These are phyloP conservation scores for Dendrocalamus sinicus DNA, from an alignment of 176 grass and related monocot genomes.

Conservation along the genomic window DNA sequence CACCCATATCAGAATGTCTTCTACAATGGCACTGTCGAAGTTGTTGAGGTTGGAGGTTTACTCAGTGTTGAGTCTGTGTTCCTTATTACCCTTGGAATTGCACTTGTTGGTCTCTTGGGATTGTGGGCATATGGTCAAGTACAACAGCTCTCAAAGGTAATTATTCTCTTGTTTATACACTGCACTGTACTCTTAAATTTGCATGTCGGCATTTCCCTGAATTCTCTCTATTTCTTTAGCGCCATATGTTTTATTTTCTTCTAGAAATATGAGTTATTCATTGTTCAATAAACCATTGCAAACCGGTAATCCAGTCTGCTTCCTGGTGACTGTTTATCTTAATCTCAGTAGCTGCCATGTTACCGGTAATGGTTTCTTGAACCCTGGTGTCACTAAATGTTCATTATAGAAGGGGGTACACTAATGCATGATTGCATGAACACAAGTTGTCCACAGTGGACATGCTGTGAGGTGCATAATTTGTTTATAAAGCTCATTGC, in stretches of 20 bases:
- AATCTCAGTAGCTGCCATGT: not conserved
- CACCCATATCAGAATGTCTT: slow-evolving; percentile 82
- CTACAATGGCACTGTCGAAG: slow-evolving; percentile 92
- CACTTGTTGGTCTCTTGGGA: slow-evolving; percentile 73
- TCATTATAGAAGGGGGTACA: not conserved
- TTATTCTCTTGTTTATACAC: slow-evolving; percentile 9
- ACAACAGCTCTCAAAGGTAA: slow-evolving; percentile 93
- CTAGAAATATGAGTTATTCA: not conserved
- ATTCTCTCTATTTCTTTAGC: not conserved
- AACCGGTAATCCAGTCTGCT: not conserved
- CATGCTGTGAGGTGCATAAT: not conserved
- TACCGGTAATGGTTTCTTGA: not conserved
- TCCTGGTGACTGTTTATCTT: not conserved
- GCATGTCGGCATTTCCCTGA: not conserved
- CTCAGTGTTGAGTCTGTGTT: slow-evolving; percentile 96
- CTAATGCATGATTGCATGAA: not conserved
- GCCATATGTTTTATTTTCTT: not conserved
- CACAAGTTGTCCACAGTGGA: not conserved
- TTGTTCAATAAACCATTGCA: not conserved
- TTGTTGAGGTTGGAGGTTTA: slow-evolving; percentile 86
- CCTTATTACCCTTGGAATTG: slow-evolving; percentile 86
- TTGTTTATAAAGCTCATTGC: not conserved
- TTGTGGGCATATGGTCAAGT: slow-evolving; percentile 94
- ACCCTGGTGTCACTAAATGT: not conserved
- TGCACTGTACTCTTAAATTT: not conserved